phyloP scores from a whole-genome alignment of 108 stramenopile species.

The Epipyxis sp. region DNA sequence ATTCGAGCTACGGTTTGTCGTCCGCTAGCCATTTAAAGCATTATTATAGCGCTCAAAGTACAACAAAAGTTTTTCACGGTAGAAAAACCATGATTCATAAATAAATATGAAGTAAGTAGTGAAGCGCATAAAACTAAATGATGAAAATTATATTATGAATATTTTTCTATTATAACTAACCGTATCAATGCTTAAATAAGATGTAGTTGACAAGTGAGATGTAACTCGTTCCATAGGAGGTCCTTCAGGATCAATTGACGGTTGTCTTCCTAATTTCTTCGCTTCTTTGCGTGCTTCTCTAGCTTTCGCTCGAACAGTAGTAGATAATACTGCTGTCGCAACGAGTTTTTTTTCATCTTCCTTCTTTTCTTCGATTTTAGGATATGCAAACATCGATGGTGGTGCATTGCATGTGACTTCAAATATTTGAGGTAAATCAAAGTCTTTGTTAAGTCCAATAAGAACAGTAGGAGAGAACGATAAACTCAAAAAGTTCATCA shows the following conservation, averaged over 20 bases:
- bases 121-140: neutral
- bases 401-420: conserved; percentile 81
- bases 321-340: conserved; percentile 90
- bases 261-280: conserved; percentile 66
- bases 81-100: conserved; percentile 1
- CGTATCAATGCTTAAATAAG: conserved; percentile 9
- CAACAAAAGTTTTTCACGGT: neutral
- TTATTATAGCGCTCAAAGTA: neutral
- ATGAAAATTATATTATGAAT: no score
- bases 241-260: conserved; percentile 35
- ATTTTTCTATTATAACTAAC: neutral
- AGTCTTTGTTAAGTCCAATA: conserved; percentile 90
- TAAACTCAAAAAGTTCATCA: conserved; percentile 92
- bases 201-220: conserved; percentile 26
- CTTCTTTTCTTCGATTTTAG: conserved; percentile 95
- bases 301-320: conserved; percentile 92
- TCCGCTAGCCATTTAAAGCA: no score
- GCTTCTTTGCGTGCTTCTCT: conserved; percentile 71
- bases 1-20: no score
- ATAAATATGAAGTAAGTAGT: neutral
- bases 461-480: conserved; percentile 87
- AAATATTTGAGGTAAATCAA: conserved; percentile 89
- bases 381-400: conserved; percentile 89
- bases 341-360: conserved; percentile 96
- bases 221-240: conserved; percentile 59